Evolutionary conservation across 495 filamentous ascomycete species (phyloP).

Genomic region (Melanomma pulvis-pyrius): DNA sequence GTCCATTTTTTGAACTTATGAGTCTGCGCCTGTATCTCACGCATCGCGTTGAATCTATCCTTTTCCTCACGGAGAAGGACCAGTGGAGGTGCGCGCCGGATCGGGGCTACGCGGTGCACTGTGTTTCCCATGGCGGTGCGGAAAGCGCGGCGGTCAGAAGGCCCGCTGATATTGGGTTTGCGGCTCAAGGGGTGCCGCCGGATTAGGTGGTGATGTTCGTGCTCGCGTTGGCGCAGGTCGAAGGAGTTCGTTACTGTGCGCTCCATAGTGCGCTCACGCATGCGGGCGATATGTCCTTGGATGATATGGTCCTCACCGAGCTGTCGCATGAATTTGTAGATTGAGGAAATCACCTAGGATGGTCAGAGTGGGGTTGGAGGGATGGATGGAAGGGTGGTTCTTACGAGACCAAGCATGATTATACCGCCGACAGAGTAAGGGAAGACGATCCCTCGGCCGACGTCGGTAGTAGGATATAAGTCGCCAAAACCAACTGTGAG

Average conservation of each 20-base stretch:
- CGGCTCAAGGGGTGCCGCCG: background rate
- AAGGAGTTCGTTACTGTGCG: constrained; percentile 54
- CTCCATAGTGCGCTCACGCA: constrained; percentile 59
- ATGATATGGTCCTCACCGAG: constrained; percentile 69
- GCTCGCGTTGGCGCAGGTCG: constrained; percentile 35
- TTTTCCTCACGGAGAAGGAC: constrained; percentile 48
- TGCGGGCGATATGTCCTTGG: constrained; percentile 62
- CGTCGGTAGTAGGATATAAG: constrained; percentile 50
- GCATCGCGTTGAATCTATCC: constrained; percentile 51
- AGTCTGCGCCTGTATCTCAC: constrained; percentile 46
- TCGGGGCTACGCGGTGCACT: background rate
- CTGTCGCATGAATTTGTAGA: constrained; percentile 60
- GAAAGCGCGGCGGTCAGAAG: constrained; percentile 1
- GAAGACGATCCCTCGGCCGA: constrained; percentile 49
- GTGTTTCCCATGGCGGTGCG: constrained; percentile 20
- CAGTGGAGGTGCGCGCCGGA: constrained; percentile 36
- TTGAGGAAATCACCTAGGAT: constrained; percentile 39
- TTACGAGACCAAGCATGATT: constrained; percentile 52
- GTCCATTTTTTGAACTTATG: constrained; percentile 47
- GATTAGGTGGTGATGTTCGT: constrained; percentile 27
- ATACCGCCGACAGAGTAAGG: constrained; percentile 52
- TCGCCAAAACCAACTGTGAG: constrained; percentile 70
- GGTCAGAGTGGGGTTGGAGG: background rate
- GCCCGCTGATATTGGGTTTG: constrained; percentile 11
- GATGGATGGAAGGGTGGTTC: background rate